Conservation (phyloP, 2,329 filamentous ascomycete species). For the Neophaeococcomyces aloes region DNA sequence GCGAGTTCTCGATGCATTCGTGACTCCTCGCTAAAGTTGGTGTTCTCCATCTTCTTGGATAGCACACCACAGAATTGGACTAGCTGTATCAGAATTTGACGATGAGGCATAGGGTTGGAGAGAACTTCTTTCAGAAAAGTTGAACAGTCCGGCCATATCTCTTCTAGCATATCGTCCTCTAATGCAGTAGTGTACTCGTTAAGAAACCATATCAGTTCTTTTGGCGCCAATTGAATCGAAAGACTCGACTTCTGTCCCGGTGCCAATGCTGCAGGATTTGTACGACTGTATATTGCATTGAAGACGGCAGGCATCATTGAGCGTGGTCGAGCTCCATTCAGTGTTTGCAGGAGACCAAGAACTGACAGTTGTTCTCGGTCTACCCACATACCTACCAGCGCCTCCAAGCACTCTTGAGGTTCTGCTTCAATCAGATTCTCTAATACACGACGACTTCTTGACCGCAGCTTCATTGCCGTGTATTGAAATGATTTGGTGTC, state of each 20-base stretch:
- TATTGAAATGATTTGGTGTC: slow-evolving; percentile 78
- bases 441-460: slow-evolving; percentile 72
- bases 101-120: slow-evolving; percentile 86
- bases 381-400: slow-evolving; percentile 74
- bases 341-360: slow-evolving; percentile 76
- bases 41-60: slow-evolving; percentile 94
- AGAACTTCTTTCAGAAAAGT: slow-evolving; percentile 82
- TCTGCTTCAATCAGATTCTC: slow-evolving; percentile 91
- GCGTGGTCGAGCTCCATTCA: slow-evolving; percentile 83
- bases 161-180: slow-evolving; percentile 95
- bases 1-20: slow-evolving; percentile 85
- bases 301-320: slow-evolving; percentile 90
- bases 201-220: slow-evolving; percentile 76
- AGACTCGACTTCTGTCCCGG: slow-evolving; percentile 73
- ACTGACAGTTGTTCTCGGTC: slow-evolving; percentile 44
- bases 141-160: slow-evolving; percentile 94
- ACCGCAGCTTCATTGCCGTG: slow-evolving; percentile 82
- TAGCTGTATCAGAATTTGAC: slow-evolving; percentile 75
- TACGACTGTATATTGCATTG: slow-evolving; percentile 90
- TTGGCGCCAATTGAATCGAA: slow-evolving; percentile 72
- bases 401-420: slow-evolving; percentile 86
- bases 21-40: slow-evolving; percentile 87
- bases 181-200: slow-evolving; percentile 82
- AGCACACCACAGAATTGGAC: slow-evolving; percentile 82
- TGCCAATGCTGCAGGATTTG: slow-evolving; percentile 71